Evolutionary conservation across 106 monocot genomes (phyloP).

Genomic region (Ottelia alismoides): DNA sequence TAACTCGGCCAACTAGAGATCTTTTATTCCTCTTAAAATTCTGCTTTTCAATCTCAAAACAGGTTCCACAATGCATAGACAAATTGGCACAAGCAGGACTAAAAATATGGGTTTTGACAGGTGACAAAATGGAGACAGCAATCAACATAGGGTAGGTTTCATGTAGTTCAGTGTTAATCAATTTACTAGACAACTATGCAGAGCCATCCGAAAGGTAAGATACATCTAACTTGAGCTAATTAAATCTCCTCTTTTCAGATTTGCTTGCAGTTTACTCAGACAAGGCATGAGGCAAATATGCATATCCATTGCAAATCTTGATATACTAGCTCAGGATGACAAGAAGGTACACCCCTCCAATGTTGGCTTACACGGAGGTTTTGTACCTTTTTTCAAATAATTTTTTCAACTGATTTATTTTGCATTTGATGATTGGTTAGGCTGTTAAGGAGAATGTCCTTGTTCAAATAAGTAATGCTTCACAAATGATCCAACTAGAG

Average conservation of each 20-base stretch:
- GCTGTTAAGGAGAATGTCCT: conserved; percentile 51
- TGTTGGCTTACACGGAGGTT: not conserved
- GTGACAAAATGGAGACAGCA: conserved; percentile 99
- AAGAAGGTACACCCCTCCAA: conserved; percentile 27
- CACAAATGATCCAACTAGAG: conserved; percentile 59
- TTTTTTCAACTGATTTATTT: too few relatives aligned
- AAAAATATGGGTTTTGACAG: conserved; percentile 97
- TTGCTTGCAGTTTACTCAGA: conserved; percentile 68
- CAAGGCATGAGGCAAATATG: conserved; percentile 72
- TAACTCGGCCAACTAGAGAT: too few relatives aligned
- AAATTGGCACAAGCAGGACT: conserved; percentile 92
- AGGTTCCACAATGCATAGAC: conserved; percentile 25
- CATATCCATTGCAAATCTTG: conserved; percentile 26
- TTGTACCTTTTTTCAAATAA: too few relatives aligned
- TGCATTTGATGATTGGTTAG: conserved; percentile 30
- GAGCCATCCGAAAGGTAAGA: too few relatives aligned
- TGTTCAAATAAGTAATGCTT: conserved; percentile 55
- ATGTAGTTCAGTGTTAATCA: too few relatives aligned
- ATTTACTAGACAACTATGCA: too few relatives aligned
- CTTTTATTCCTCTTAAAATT: too few relatives aligned
- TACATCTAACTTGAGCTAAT: not conserved
- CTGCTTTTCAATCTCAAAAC: not conserved
- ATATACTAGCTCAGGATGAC: conserved; percentile 26
- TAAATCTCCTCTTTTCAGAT: conserved; percentile 17
- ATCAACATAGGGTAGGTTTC: conserved; percentile 82